phyloP scores from a whole-genome alignment of 257 asterid species.

The Gynochthodes officinalis region DNA sequence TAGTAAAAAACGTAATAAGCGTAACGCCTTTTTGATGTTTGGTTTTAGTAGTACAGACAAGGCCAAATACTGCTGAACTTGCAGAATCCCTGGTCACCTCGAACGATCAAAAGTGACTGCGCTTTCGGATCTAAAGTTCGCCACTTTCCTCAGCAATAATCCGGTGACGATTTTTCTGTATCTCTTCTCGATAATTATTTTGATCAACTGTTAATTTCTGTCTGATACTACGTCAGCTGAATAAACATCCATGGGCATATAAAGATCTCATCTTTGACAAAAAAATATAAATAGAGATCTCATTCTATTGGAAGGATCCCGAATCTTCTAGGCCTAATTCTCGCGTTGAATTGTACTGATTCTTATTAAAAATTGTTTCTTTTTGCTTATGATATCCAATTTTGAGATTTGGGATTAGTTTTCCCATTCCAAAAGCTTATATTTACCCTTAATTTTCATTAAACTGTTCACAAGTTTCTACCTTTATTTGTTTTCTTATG shows the following conservation, averaged over 20 bases:
- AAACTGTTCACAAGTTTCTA: background rate
- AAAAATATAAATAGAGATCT: background rate
- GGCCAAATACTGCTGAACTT: background rate
- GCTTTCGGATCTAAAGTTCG: background rate
- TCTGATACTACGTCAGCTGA: background rate
- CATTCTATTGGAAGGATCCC: background rate
- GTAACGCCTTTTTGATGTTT: background rate
- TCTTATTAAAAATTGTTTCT: background rate
- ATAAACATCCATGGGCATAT: background rate
- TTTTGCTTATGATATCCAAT: background rate
- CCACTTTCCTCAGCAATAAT: background rate
- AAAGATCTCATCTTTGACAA: background rate
- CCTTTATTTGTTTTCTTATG: background rate
- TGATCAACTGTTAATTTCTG: background rate
- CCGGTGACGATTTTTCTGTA: background rate
- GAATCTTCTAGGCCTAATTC: background rate
- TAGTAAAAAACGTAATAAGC: background rate
- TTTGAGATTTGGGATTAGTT: constrained; percentile 5
- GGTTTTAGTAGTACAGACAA: background rate
- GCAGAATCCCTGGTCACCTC: background rate
- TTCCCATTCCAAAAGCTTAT: background rate
- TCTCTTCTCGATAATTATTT: no score
- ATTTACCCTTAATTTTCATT: background rate
- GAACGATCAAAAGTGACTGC: background rate
- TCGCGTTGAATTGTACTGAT: background rate